Evolutionary conservation across 2,329 filamentous ascomycete genomes (phyloP).

Genomic region (Fusarium tjaetaba): DNA sequence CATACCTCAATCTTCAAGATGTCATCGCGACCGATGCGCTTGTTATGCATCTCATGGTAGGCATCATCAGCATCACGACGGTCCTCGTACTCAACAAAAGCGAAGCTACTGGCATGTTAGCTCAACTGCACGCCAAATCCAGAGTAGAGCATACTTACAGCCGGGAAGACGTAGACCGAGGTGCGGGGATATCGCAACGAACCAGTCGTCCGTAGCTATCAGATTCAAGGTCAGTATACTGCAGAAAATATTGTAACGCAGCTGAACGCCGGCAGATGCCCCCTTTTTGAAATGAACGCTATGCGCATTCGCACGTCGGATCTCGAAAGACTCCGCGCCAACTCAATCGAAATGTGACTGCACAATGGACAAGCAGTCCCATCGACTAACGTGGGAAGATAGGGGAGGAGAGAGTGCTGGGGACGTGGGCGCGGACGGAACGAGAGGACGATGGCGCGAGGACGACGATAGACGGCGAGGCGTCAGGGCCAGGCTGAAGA

Average conservation of each 20-base stretch:
- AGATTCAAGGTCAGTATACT: slow-evolving; percentile 58
- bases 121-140: background rate
- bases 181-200: slow-evolving; percentile 97
- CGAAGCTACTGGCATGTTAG: slow-evolving; percentile 70
- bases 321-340: slow-evolving; percentile 37
- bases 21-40: slow-evolving; percentile 95
- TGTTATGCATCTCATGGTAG: slow-evolving; percentile 99
- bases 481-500: slow-evolving; percentile 41
- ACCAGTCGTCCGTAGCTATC: slow-evolving; percentile 94
- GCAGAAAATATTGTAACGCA: slow-evolving; percentile 43
- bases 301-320: slow-evolving; percentile 41
- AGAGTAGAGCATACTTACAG: slow-evolving; percentile 73
- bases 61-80: slow-evolving; percentile 98
- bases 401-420: slow-evolving; percentile 39
- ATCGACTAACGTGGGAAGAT: slow-evolving; percentile 39
- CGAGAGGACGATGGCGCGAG: slow-evolving; percentile 44
- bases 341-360: slow-evolving; percentile 42
- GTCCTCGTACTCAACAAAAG: slow-evolving; percentile 99
- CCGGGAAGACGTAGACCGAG: slow-evolving; percentile 90
- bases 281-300: slow-evolving; percentile 42
- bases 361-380: slow-evolving; percentile 44
- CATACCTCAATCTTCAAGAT: slow-evolving; percentile 96
- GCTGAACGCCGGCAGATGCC: slow-evolving; percentile 38
- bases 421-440: slow-evolving; percentile 43
- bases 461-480: slow-evolving; percentile 44